Conservation (phyloP, 345 rosid species). For the Camelina neglecta region DNA sequence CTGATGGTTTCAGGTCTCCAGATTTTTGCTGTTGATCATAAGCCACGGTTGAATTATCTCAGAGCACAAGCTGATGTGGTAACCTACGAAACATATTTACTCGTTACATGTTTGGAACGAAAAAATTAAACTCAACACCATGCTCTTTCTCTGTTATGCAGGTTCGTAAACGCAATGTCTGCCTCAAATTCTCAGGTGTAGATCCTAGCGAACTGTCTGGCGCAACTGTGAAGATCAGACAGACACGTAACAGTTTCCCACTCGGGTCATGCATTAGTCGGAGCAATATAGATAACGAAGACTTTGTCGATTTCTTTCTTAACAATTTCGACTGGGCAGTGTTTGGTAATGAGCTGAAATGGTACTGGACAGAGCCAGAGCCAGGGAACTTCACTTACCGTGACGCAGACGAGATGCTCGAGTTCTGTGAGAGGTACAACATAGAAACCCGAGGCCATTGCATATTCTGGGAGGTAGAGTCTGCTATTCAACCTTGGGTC, state of each 20-base stretch:
- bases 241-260: conserved; percentile 77
- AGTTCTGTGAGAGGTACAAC: conserved; percentile 62
- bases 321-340: conserved; percentile 92
- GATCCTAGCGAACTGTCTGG: conserved; percentile 52
- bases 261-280: conserved; percentile 86
- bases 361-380: conserved; percentile 96
- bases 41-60: conserved; percentile 64
- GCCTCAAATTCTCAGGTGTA: conserved; percentile 64
- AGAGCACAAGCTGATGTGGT: conserved; percentile 73
- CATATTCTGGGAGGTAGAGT: conserved; percentile 97
- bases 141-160: conserved; percentile 45
- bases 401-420: conserved; percentile 89
- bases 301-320: conserved; percentile 75
- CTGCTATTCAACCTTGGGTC: conserved; percentile 80
- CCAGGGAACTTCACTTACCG: conserved; percentile 75
- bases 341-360: conserved; percentile 91
- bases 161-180: conserved; percentile 83
- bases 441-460: conserved; percentile 84
- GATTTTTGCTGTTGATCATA: conserved; percentile 74
- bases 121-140: background rate
- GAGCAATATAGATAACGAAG: conserved; percentile 86
- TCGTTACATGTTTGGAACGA: background rate
- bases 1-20: conserved; percentile 85
- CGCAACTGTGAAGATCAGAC: conserved; percentile 61
- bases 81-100: conserved; percentile 20